Evolutionary conservation across 73 alveolate genomes (phyloP).

Genomic region (Tetrahymena borealis): DNA sequence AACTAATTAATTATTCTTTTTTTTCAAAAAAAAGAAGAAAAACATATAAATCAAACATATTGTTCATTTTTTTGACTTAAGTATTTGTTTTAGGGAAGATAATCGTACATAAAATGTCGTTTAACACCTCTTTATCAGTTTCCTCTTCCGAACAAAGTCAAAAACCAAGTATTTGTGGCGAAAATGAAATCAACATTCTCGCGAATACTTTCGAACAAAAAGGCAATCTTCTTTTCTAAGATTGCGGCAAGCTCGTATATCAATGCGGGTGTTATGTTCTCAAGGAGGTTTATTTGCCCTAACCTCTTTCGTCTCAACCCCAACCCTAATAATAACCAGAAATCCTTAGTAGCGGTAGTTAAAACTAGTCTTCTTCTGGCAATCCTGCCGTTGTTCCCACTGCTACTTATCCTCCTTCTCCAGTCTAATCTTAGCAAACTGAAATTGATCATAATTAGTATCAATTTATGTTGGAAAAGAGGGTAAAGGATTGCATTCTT

Average conservation of each 20-base stretch:
- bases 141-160: not conserved
- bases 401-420: not conserved
- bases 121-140: not conserved
- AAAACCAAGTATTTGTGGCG: not conserved
- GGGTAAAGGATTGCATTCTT: not conserved
- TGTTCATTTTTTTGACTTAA: not conserved
- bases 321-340: not conserved
- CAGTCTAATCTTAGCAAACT: not conserved
- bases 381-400: not conserved
- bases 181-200: not conserved
- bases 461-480: not conserved
- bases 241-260: not conserved
- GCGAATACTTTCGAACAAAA: not conserved
- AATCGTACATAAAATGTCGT: not conserved
- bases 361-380: not conserved
- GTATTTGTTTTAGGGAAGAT: not conserved
- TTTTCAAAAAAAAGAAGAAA: not conserved
- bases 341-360: too few species aligned
- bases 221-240: not conserved
- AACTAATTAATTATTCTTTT: not conserved
- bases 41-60: not conserved
- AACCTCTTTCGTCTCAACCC: not conserved
- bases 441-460: not conserved
- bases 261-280: not conserved
- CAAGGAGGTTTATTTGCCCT: conserved; percentile 1